Conservation (phyloP, 345 rosid species). For the Lenwebbia sp. region DNA sequence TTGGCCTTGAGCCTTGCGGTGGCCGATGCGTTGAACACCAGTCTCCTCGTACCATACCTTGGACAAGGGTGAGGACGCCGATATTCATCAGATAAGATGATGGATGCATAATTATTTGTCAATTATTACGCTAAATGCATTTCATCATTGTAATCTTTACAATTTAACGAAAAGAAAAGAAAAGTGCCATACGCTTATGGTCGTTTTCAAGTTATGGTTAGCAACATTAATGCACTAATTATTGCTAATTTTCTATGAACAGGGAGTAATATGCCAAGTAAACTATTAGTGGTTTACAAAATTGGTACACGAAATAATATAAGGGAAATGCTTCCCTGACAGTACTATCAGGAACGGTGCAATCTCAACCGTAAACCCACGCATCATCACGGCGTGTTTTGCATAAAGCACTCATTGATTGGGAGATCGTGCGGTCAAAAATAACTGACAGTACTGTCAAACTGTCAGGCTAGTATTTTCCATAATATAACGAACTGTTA, state of each 20-base stretch:
- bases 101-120: background rate
- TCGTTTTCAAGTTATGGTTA: too few relatives aligned
- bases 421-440: too few relatives aligned
- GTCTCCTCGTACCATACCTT: background rate
- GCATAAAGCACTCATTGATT: too few relatives aligned
- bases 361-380: too few relatives aligned
- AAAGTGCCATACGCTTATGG: too few relatives aligned
- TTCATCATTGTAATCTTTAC: background rate
- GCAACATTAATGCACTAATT: background rate
- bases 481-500: background rate
- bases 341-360: too few relatives aligned
- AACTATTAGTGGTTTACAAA: background rate
- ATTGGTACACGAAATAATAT: background rate
- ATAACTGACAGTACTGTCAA: too few relatives aligned
- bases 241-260: background rate
- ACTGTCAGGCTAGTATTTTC: too few relatives aligned
- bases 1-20: conserved; percentile 2
- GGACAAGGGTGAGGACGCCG: background rate
- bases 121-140: background rate
- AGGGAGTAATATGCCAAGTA: background rate
- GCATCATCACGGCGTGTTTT: too few relatives aligned
- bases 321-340: too few relatives aligned
- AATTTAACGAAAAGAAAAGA: background rate
- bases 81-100: background rate
- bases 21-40: conserved; percentile 6